Evolutionary conservation across 1,139 yeast genomes (phyloP), one percentile per base, ranked within the genome.

Genomic region (Arxiozyma slooffiae): DNA sequence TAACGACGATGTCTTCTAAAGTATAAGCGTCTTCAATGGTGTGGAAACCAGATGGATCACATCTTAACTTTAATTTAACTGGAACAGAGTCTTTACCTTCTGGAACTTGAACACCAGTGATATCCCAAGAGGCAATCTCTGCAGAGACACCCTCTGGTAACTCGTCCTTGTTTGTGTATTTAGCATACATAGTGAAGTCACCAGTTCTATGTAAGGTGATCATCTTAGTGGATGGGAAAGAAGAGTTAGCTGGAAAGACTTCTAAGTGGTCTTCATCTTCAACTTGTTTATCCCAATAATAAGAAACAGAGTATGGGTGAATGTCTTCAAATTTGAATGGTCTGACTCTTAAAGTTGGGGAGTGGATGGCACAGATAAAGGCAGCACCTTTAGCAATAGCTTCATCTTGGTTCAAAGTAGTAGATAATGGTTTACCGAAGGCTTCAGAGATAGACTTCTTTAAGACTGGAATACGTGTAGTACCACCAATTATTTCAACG

Each of bases 381-480:
- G 99, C 97, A 62, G 96, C 95, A 77, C 99, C 99, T 73, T 94
- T 86, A 55, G 98, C 97, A 70, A 90, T 85, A 57, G 98, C 97
- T 79, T 92, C 99, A 69, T 92, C 99, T 77, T 90, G 97, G 80
- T 94, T 92, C 74, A 94, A 81, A 62, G 97, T 94, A 77, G 87
- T 86, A 44, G 97, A 87, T 68, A 92, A 79, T 62, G 77, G 84
- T 78, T 88, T 88, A 68, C 87, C 89, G 68, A 92, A 88, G 58
- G 86, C 77, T 67, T 85, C 86, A 61, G 84, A 64, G 63, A 92
- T 78, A 69, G 80, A 84, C 61, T 82, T 79, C 80, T 92, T 92
- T 70, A 92, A 77, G 53, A 86, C 75, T 68, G 99, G 99, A 60
- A 92, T 95, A 79, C 99, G 89, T 62, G 97, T 86, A 70, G 95